Percentiles rank a stretch among this genome's conserved stretches.
These are phyloP conservation scores for Areca catechu DNA, from an alignment of 176 grass and related monocot species.

Conservation along the genomic window DNA sequence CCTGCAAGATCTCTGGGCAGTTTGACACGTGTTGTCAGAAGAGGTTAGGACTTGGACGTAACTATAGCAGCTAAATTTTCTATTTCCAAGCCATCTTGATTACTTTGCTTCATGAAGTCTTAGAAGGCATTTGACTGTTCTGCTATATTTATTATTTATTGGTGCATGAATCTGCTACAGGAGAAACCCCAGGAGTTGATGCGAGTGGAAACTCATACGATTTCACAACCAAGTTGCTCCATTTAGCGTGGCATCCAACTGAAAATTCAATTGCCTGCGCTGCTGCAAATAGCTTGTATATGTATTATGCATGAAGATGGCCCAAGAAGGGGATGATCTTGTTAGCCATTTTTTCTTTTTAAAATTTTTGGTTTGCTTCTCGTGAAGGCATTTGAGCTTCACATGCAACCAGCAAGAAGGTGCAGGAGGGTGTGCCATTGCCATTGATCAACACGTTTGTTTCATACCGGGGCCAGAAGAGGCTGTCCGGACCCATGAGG, in stretches of 20 bases:
- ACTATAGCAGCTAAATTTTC: not conserved
- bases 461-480: not conserved
- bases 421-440: constrained; percentile 3
- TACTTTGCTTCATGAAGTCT: too few species aligned
- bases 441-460: not conserved
- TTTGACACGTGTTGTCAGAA: constrained; percentile 53
- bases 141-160: constrained; percentile 3
- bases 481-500: not conserved
- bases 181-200: constrained; percentile 49
- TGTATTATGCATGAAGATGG: constrained; percentile 71
- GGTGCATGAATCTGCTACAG: constrained; percentile 28
- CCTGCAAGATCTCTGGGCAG: constrained; percentile 47
- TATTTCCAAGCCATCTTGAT: too few species aligned
- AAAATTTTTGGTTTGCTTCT: not conserved
- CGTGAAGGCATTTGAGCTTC: not conserved
- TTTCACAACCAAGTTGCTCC: constrained; percentile 68
- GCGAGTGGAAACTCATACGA: constrained; percentile 56
- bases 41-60: constrained; percentile 33
- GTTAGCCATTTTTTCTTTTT: constrained; percentile 7
- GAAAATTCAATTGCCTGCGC: constrained; percentile 91
- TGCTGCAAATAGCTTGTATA: constrained; percentile 86
- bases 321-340: constrained; percentile 7
- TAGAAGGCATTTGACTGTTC: too few species aligned
- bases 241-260: constrained; percentile 89
- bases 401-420: constrained; percentile 7